Conservation (phyloP, 2,329 filamentous ascomycete species). For the Nothopassalora personata region DNA sequence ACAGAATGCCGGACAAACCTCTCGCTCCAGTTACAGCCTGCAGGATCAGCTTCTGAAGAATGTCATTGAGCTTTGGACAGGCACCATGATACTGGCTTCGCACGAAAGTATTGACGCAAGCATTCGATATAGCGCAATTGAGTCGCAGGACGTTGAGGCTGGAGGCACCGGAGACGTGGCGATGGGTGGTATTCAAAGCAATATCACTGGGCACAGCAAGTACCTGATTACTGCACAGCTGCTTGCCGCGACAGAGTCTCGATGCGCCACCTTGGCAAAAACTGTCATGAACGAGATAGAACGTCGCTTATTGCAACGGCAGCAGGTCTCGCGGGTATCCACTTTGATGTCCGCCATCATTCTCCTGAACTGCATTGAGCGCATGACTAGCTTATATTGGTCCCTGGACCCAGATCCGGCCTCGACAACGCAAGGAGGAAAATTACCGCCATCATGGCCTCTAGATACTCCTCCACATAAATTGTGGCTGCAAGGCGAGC, state of each 20-base stretch:
- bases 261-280: conserved; percentile 49
- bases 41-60: conserved; percentile 47
- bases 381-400: conserved; percentile 53
- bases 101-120: not conserved
- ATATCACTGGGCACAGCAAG: conserved; percentile 27
- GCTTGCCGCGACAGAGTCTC: conserved; percentile 51
- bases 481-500: conserved; percentile 52
- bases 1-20: not conserved
- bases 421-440: conserved; percentile 4
- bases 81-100: conserved; percentile 46
- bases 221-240: conserved; percentile 50
- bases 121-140: conserved; percentile 33
- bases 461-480: conserved; percentile 48
- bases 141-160: conserved; percentile 27
- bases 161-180: conserved; percentile 9
- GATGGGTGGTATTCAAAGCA: not conserved
- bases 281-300: conserved; percentile 56
- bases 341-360: conserved; percentile 57
- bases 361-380: conserved; percentile 54
- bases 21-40: conserved; percentile 21
- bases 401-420: conserved; percentile 13
- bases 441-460: conserved; percentile 42
- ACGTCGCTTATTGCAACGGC: conserved; percentile 53
- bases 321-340: conserved; percentile 53
- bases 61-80: conserved; percentile 52